Conservation (phyloP, 2,329 filamentous ascomycete species). For the Fusarium veterinarium region DNA sequence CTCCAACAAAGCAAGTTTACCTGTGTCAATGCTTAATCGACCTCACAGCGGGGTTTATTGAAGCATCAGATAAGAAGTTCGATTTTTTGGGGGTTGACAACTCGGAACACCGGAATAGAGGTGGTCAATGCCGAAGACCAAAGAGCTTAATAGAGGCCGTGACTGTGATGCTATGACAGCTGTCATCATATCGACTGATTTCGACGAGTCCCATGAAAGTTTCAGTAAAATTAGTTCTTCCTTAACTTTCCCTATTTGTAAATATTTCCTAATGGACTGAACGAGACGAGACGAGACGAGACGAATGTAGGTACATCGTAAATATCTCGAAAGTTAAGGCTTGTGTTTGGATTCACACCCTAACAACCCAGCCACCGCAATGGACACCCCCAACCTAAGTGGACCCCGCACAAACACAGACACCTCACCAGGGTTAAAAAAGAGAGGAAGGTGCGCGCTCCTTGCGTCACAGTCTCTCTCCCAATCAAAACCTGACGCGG, state of each 20-base stretch:
- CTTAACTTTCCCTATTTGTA: not conserved
- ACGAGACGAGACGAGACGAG: not conserved
- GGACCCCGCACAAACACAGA: not conserved
- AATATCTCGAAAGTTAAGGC: not conserved
- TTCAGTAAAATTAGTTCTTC: not conserved
- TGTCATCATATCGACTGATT: not conserved
- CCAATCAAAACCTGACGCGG: conserved; percentile 49
- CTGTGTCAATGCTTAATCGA: not conserved
- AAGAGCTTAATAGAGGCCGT: not conserved
- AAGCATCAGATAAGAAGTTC: conserved; percentile 30
- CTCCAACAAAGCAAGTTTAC: not conserved
- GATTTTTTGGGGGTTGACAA: conserved; percentile 5
- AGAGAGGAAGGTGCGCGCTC: conserved; percentile 22
- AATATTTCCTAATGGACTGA: not conserved
- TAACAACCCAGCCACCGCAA: not conserved
- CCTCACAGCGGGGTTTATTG: conserved; percentile 11
- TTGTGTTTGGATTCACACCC: not conserved
- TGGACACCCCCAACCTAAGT: not conserved
- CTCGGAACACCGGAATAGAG: conserved; percentile 8
- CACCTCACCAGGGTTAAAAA: conserved; percentile 5
- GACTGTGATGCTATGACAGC: not conserved
- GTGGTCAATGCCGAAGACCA: not conserved
- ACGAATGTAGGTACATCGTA: not conserved
- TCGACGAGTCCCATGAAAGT: not conserved
- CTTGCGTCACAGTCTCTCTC: conserved; percentile 46